Conservation (phyloP, 1,284 basidiomycete genomes). For the Phellinidium pouzarii region DNA sequence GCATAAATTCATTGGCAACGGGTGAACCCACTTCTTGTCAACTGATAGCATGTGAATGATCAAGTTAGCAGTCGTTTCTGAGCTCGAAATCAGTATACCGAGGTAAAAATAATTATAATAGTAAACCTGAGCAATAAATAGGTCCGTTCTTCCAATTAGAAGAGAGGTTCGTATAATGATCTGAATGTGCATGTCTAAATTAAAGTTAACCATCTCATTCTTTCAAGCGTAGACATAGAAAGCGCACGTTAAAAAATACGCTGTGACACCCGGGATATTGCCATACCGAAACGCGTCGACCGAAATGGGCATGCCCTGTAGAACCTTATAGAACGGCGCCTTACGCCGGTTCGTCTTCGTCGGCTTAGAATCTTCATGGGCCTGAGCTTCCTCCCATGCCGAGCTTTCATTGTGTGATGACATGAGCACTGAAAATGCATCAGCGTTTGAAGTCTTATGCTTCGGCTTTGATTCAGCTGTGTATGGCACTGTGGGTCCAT, state of each 20-base stretch:
- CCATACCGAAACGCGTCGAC: slow-evolving; percentile 96
- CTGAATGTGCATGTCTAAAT: slow-evolving; percentile 84
- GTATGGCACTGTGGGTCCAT: slow-evolving; percentile 10
- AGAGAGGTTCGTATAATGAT: slow-evolving; percentile 89
- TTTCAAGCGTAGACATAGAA: slow-evolving; percentile 12
- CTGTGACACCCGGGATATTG: slow-evolving; percentile 78
- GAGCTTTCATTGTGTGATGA: slow-evolving; percentile 71
- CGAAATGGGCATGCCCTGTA: slow-evolving; percentile 95
- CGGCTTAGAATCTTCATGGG: slow-evolving; percentile 42
- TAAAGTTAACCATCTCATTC: neutral
- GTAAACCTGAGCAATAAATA: slow-evolving; percentile 81
- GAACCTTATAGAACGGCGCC: slow-evolving; percentile 92
- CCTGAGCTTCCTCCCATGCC: slow-evolving; percentile 76
- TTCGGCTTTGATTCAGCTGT: slow-evolving; percentile 13
- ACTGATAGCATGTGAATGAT: slow-evolving; percentile 88
- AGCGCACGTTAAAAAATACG: slow-evolving; percentile 81
- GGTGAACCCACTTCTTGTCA: slow-evolving; percentile 79
- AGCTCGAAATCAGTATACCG: neutral
- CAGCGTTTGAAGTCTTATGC: slow-evolving; percentile 12
- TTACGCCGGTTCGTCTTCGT: slow-evolving; percentile 53
- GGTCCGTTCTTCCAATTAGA: slow-evolving; percentile 85
- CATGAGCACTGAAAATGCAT: slow-evolving; percentile 81
- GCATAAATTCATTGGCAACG: slow-evolving; percentile 76
- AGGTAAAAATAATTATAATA: neutral
- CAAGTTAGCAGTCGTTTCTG: slow-evolving; percentile 79